These are phyloP conservation scores for Sclerotinia trifoliorum DNA, from an alignment of 2,329 filamentous ascomycete genomes.

Conservation along the genomic window DNA sequence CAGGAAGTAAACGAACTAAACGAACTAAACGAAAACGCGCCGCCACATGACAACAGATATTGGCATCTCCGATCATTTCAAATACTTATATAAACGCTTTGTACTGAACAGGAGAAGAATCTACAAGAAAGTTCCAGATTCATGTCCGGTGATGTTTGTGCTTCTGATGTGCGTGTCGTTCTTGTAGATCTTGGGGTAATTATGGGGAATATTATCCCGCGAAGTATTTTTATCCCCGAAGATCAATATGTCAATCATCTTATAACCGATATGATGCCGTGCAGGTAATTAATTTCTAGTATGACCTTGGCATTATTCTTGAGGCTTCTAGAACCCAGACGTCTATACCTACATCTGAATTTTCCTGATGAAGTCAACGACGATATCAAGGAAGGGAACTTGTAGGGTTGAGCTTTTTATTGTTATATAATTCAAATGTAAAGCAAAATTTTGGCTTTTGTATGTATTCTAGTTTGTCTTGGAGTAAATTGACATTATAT, in stretches of 20 bases:
- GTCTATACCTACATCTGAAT: too few relatives aligned
- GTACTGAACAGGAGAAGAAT: neutral
- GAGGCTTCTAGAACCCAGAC: neutral
- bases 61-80: constrained; percentile 4
- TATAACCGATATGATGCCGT: neutral
- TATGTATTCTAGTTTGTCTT: too few relatives aligned
- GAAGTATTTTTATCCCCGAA: neutral
- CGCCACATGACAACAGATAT: neutral
- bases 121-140: neutral
- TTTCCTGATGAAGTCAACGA: neutral
- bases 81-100: neutral
- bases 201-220: neutral
- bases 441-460: too few relatives aligned
- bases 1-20: too few relatives aligned
- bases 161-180: neutral
- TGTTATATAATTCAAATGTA: too few relatives aligned
- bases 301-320: too few relatives aligned
- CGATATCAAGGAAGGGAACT: neutral
- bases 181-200: neutral
- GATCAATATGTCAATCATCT: neutral
- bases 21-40: neutral
- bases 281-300: neutral
- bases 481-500: too few relatives aligned
- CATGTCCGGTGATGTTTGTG: neutral
- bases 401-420: too few relatives aligned